Conservation (phyloP, 495 filamentous ascomycete genomes). For the Elasticomyces elasticus region DNA sequence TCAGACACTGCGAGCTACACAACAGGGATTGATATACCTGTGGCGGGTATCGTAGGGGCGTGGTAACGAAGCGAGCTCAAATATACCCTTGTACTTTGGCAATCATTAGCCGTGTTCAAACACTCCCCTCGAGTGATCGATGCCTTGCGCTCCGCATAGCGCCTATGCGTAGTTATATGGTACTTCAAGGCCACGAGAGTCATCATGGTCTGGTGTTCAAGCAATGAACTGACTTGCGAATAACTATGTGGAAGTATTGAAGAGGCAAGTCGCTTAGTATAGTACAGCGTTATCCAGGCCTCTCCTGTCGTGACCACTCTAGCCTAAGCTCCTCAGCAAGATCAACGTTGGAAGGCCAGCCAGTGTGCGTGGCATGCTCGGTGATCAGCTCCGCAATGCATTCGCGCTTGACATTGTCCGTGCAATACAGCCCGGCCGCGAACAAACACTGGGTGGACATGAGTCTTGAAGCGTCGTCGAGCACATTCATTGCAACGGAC, state of each 20-base stretch:
- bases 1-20: constrained; percentile 32
- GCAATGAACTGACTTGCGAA: too few species aligned
- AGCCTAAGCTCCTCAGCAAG: constrained; percentile 22
- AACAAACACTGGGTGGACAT: constrained; percentile 23
- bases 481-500: constrained; percentile 24
- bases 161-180: too few species aligned
- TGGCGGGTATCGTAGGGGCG: constrained; percentile 38
- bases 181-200: too few species aligned
- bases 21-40: constrained; percentile 34
- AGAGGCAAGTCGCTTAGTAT: too few species aligned
- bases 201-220: too few species aligned
- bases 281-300: constrained; percentile 2
- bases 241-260: too few species aligned
- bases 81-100: too few species aligned
- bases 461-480: constrained; percentile 17
- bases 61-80: too few species aligned
- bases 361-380: constrained; percentile 13
- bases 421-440: constrained; percentile 25
- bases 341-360: constrained; percentile 23
- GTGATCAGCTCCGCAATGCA: constrained; percentile 21
- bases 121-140: too few species aligned
- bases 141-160: too few species aligned
- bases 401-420: constrained; percentile 19
- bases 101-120: too few species aligned
- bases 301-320: constrained; percentile 19